These are phyloP conservation scores for Barbarea vulgaris DNA, from an alignment of 345 rosid genomes.

Conservation along the genomic window DNA sequence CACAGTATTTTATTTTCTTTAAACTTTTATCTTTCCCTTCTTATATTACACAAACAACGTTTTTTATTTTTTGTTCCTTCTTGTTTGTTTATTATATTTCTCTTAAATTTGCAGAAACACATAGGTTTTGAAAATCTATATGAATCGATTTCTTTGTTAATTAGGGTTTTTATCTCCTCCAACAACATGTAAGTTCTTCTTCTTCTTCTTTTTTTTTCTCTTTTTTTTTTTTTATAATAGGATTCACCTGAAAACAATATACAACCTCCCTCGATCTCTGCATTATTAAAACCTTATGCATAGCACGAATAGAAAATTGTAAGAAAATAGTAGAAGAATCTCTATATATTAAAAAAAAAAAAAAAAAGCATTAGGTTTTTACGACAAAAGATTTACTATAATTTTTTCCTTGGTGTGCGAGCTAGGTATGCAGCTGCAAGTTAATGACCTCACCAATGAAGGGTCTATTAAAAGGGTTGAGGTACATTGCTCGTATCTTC, in stretches of 20 bases:
- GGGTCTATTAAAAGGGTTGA: conserved; percentile 70
- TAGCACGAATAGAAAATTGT: neutral
- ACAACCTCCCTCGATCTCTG: neutral
- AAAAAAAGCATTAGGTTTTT: neutral
- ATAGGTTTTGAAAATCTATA: conserved; percentile 19
- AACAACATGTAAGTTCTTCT: conserved; percentile 35
- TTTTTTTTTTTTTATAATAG: neutral
- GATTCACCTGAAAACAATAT: conserved; percentile 1
- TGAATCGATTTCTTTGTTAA: conserved; percentile 14
- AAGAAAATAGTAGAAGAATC: neutral
- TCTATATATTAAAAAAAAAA: too few species aligned
- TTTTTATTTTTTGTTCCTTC: neutral
- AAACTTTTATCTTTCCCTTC: neutral
- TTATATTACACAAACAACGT: neutral
- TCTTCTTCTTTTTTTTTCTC: neutral
- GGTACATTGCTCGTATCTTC: conserved; percentile 80
- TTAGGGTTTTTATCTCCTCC: conserved; percentile 26
- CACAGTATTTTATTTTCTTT: conserved; percentile 2
- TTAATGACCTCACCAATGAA: conserved; percentile 50
- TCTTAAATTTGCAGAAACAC: conserved; percentile 19
- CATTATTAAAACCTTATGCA: neutral
- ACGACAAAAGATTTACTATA: neutral
- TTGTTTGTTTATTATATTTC: conserved; percentile 7
- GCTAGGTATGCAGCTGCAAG: conserved; percentile 33
- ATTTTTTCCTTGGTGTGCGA: conserved; percentile 16